These are phyloP conservation scores for Diophrys appendiculata DNA, from an alignment of 73 alveolate species.

Conservation along the genomic window DNA sequence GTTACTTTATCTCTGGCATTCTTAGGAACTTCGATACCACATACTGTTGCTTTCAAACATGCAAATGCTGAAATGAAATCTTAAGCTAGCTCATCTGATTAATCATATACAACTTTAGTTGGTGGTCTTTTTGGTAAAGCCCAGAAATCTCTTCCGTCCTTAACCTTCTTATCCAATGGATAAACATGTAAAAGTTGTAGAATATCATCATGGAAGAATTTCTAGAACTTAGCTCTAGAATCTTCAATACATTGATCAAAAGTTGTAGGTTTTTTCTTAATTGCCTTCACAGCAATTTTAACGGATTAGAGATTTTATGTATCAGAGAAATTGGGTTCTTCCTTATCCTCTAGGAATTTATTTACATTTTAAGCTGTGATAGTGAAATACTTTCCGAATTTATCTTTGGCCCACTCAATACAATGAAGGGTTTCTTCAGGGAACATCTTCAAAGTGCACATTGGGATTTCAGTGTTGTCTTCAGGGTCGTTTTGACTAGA, in stretches of 20 bases:
- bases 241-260: conserved; percentile 78
- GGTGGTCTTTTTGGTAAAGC: conserved; percentile 96
- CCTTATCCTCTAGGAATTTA: conserved; percentile 71
- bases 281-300: conserved; percentile 68
- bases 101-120: conserved; percentile 59
- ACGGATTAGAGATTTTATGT: conserved; percentile 68
- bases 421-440: conserved; percentile 97
- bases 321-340: conserved; percentile 61
- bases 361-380: conserved; percentile 72
- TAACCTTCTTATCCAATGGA: conserved; percentile 85
- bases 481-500: conserved; percentile 89
- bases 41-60: conserved; percentile 76
- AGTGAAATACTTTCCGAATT: conserved; percentile 85
- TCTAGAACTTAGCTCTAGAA: conserved; percentile 85
- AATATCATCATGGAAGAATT: conserved; percentile 79
- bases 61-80: conserved; percentile 85
- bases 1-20: conserved; percentile 65
- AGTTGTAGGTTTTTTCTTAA: conserved; percentile 64
- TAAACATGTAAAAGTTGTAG: conserved; percentile 83
- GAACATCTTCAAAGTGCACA: conserved; percentile 95
- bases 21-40: conserved; percentile 47
- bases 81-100: conserved; percentile 60
- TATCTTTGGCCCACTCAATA: conserved; percentile 95
- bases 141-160: conserved; percentile 94
- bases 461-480: conserved; percentile 91